These are phyloP conservation scores for Fusarium beomiforme DNA, from an alignment of 2,329 filamentous ascomycete species.

Conservation along the genomic window DNA sequence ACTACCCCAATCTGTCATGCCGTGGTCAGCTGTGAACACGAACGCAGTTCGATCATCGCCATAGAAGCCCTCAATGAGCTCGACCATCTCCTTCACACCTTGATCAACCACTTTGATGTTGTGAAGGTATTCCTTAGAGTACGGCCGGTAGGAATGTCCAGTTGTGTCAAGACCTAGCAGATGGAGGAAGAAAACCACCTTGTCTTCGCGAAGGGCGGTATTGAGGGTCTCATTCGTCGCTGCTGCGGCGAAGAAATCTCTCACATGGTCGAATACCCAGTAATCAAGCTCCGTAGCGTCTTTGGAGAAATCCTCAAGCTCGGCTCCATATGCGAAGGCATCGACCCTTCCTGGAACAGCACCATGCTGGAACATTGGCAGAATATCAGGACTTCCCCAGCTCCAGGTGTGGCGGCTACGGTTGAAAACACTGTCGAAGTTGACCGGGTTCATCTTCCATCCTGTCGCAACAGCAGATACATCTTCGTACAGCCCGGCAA, in stretches of 20 bases:
- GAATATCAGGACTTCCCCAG: slow-evolving; percentile 97
- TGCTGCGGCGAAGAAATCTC: slow-evolving; percentile 84
- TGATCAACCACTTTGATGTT: slow-evolving; percentile 96
- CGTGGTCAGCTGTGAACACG: slow-evolving; percentile 97
- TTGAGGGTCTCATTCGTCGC: slow-evolving; percentile 80
- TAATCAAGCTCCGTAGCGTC: slow-evolving; percentile 84
- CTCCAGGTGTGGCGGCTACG: slow-evolving; percentile 97
- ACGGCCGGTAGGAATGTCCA: slow-evolving; percentile 87
- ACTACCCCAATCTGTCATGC: slow-evolving; percentile 99
- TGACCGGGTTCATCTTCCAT: slow-evolving; percentile 98
- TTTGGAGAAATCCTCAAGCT: slow-evolving; percentile 89
- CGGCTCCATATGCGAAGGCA: slow-evolving; percentile 83
- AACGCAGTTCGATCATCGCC: slow-evolving; percentile 87
- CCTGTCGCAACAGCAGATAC: slow-evolving; percentile 97
- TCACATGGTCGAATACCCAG: slow-evolving; percentile 97
- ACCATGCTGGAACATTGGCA: slow-evolving; percentile 97
- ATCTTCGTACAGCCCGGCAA: slow-evolving; percentile 96
- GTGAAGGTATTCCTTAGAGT: slow-evolving; percentile 92
- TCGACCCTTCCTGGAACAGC: slow-evolving; percentile 88
- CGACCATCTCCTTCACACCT: slow-evolving; percentile 85
- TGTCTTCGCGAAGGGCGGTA: slow-evolving; percentile 79
- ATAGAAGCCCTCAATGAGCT: slow-evolving; percentile 88
- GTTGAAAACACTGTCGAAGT: slow-evolving; percentile 99
- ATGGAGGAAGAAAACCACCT: slow-evolving; percentile 94
- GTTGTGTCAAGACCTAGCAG: slow-evolving; percentile 91